A percentile compares a stretch with the other conserved stretches of the same genome.
Evolutionary conservation across 148 eudicot genomes (phyloP).

Genomic region (Dysphania ambrosioides): DNA sequence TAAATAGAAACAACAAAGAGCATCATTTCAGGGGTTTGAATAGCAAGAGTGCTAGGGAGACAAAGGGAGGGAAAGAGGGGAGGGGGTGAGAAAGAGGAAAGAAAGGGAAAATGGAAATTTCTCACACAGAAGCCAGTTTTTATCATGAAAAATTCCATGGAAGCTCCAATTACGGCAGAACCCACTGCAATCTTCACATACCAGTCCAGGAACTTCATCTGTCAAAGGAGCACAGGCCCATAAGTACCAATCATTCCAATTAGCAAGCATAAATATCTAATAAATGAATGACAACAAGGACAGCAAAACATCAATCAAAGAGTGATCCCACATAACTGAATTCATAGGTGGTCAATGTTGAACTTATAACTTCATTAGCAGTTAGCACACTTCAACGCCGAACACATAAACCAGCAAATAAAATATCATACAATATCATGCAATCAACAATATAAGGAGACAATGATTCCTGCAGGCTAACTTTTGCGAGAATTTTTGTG

Average conservation of each 20-base stretch:
- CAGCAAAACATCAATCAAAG: no score
- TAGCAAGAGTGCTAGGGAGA: no score
- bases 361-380: no score
- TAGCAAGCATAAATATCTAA: background rate
- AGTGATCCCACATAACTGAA: background rate
- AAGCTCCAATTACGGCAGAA: slow-evolving; percentile 69
- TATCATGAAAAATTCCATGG: slow-evolving; percentile 94
- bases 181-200: slow-evolving; percentile 68
- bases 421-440: no score
- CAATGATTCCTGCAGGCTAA: no score
- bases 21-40: background rate
- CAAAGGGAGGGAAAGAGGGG: background rate
- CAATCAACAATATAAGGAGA: no score
- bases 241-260: background rate
- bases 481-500: no score
- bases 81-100: background rate
- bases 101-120: slow-evolving; percentile 23
- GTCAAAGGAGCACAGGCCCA: background rate
- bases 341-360: background rate
- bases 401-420: background rate
- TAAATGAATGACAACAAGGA: background rate
- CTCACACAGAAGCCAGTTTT: slow-evolving; percentile 92
- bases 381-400: background rate
- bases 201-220: slow-evolving; percentile 83
- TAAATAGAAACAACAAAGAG: background rate